A percentile compares a stretch with the other conserved stretches of the same genome.
These are phyloP conservation scores for Talaromyces sp. DNA, from an alignment of 2,329 filamentous ascomycete species.

Conservation along the genomic window DNA sequence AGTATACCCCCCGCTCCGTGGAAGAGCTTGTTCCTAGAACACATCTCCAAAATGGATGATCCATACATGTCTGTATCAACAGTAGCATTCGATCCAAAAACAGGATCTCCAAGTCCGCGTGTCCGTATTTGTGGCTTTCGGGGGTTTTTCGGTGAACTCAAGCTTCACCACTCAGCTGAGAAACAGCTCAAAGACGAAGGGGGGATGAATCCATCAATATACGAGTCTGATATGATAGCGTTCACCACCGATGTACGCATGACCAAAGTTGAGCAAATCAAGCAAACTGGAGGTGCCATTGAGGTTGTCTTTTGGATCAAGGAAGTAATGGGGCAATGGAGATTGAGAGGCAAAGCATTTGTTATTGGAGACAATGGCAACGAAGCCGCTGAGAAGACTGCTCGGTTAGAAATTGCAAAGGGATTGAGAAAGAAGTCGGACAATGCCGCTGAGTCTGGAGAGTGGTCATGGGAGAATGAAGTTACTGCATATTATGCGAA, in stretches of 20 bases:
- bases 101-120: conserved; percentile 35
- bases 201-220: conserved; percentile 59
- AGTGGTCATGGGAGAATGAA: conserved; percentile 75
- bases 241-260: conserved; percentile 87
- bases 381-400: conserved; percentile 42
- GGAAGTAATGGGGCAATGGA: conserved; percentile 72
- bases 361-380: conserved; percentile 66
- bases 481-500: conserved; percentile 88
- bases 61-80: conserved; percentile 43
- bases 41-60: conserved; percentile 40
- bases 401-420: conserved; percentile 56
- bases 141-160: conserved; percentile 67
- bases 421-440: conserved; percentile 43
- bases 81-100: conserved; percentile 27
- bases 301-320: conserved; percentile 81
- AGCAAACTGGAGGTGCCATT: conserved; percentile 62
- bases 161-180: conserved; percentile 68
- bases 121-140: conserved; percentile 78
- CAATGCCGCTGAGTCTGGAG: conserved; percentile 31
- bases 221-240: conserved; percentile 70
- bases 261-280: conserved; percentile 74
- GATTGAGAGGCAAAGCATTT: conserved; percentile 70
- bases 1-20: conserved; percentile 43
- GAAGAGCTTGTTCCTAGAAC: conserved; percentile 46
- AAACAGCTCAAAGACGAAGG: conserved; percentile 50